These are phyloP conservation scores for Euphorbia schlechtendalii DNA, from an alignment of 441 rosid species.

Conservation along the genomic window DNA sequence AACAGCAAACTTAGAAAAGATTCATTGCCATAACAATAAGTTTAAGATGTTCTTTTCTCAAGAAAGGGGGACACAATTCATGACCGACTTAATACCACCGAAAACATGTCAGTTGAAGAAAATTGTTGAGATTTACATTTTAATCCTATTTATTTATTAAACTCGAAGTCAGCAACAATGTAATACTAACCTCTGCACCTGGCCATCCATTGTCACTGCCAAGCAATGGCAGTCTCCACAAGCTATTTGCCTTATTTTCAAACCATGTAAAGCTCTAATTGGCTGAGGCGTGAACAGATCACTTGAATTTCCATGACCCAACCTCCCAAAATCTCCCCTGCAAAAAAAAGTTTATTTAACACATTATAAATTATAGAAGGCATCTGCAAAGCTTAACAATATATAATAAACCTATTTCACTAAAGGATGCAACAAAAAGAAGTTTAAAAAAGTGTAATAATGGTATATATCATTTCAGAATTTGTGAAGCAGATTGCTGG, in stretches of 20 bases:
- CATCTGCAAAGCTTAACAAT: background rate
- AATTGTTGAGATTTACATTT: background rate
- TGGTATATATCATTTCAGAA: background rate
- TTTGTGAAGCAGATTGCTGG: background rate
- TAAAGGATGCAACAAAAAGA: background rate
- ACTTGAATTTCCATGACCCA: conserved; percentile 94
- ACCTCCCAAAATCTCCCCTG: conserved; percentile 99
- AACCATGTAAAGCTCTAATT: conserved; percentile 66
- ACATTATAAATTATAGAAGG: background rate
- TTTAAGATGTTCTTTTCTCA: too few species aligned
- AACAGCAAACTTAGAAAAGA: too few species aligned
- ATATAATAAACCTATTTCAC: background rate
- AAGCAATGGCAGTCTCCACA: conserved; percentile 98
- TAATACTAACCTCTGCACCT: conserved; percentile 66
- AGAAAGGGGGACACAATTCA: too few species aligned
- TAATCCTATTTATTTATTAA: background rate
- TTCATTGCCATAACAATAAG: too few species aligned
- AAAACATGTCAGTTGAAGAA: too few species aligned
- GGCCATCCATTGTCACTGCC: conserved; percentile 86
- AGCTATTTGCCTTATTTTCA: conserved; percentile 86
- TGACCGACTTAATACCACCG: too few species aligned
- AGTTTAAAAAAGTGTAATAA: conserved; percentile 2
- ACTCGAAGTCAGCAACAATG: conserved; percentile 9
- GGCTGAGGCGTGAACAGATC: conserved; percentile 95
- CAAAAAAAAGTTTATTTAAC: conserved; percentile 1